Conservation (phyloP, 129 eudicot genomes). For the Centrapalus pauciflorus region DNA sequence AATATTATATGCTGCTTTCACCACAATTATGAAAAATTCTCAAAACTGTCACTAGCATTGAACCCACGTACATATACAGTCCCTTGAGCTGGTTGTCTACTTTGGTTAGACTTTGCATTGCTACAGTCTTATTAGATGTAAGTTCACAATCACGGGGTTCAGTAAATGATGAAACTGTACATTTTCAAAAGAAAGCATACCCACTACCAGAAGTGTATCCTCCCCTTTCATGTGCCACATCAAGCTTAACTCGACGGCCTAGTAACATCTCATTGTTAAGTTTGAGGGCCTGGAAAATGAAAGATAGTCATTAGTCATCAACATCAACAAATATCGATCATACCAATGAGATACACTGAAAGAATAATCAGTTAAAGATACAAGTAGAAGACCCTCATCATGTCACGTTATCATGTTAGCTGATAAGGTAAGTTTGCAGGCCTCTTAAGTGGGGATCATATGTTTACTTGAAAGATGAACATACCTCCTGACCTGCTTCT, state of each 20-base stretch:
- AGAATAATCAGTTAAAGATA: too few relatives aligned
- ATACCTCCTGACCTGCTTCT: slow-evolving; percentile 69
- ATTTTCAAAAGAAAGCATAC: slow-evolving; percentile 21
- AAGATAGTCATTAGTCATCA: too few relatives aligned
- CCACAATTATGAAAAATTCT: too few relatives aligned
- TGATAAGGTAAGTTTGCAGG: not conserved
- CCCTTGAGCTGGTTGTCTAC: slow-evolving; percentile 36
- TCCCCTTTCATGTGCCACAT: slow-evolving; percentile 60
- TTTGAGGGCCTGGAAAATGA: slow-evolving; percentile 56
- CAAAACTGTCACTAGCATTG: slow-evolving; percentile 39
- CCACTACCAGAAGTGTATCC: slow-evolving; percentile 58
- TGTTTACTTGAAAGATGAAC: not conserved
- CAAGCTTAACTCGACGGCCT: slow-evolving; percentile 52
- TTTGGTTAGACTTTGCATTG: slow-evolving; percentile 42
- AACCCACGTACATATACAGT: slow-evolving; percentile 70
- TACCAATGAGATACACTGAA: too few relatives aligned
- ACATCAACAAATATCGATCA: too few relatives aligned
- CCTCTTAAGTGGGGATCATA: not conserved
- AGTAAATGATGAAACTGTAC: not conserved
- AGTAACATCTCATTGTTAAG: slow-evolving; percentile 42
- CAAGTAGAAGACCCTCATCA: not conserved
- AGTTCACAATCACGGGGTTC: too few relatives aligned
- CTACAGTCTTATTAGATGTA: slow-evolving; percentile 6
- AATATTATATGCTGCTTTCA: too few relatives aligned
- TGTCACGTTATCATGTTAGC: too few relatives aligned